phyloP scores from a whole-genome alignment of 768 basidiomycete genomes.

The Auriscalpium orientale region DNA sequence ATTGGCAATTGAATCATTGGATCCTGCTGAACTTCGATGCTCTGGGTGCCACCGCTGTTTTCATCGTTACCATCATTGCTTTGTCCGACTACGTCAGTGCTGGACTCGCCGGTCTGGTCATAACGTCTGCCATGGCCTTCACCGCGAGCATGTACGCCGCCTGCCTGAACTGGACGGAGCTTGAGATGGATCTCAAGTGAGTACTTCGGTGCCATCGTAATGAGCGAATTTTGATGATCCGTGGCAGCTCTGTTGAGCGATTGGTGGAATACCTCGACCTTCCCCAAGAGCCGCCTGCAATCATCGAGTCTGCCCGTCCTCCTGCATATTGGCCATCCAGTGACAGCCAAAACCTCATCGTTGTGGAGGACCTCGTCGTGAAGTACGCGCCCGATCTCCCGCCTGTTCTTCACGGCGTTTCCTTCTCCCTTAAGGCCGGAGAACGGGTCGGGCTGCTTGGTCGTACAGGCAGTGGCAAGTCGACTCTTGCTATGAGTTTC shows the following conservation, averaged over 20 bases:
- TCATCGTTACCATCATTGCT: conserved; percentile 71
- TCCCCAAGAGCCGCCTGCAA: conserved; percentile 76
- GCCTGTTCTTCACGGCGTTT: conserved; percentile 66
- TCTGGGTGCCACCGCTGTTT: conserved; percentile 65
- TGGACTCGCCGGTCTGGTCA: conserved; percentile 64
- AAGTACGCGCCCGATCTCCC: conserved; percentile 84
- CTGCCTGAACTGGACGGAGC: conserved; percentile 41
- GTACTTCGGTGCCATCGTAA: background rate
- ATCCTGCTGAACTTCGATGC: conserved; percentile 76
- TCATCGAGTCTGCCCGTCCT: conserved; percentile 66
- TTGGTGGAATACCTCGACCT: conserved; percentile 86
- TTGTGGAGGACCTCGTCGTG: conserved; percentile 68
- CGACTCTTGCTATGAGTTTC: conserved; percentile 83
- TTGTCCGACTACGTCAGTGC: conserved; percentile 52
- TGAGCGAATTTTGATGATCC: background rate
- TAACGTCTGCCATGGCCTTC: conserved; percentile 65
- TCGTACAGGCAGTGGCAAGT: conserved; percentile 68
- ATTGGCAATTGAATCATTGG: conserved; percentile 90
- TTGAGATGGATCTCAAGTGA: conserved; percentile 72
- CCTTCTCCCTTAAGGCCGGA: conserved; percentile 61
- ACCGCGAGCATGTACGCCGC: conserved; percentile 45
- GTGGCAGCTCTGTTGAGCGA: conserved; percentile 74
- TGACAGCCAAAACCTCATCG: conserved; percentile 51
- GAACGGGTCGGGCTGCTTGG: conserved; percentile 79
- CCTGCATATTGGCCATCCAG: conserved; percentile 93